phyloP scores from a whole-genome alignment of 306 rosid genomes.

The Prunus mume region DNA sequence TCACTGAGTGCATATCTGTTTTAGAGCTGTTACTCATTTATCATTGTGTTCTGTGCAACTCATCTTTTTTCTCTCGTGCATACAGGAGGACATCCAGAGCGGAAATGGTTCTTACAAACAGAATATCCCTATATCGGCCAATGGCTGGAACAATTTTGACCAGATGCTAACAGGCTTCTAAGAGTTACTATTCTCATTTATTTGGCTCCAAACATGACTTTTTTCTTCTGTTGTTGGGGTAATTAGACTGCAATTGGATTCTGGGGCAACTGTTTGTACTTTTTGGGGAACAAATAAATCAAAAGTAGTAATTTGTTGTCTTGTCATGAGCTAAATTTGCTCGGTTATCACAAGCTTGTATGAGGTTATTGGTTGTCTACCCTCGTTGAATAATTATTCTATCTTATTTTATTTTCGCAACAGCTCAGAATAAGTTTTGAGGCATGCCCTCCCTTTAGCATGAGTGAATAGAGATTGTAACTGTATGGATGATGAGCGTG shows the following conservation, averaged over 20 bases:
- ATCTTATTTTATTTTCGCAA: too few species aligned
- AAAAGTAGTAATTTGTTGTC: not conserved
- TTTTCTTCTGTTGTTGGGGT: not conserved
- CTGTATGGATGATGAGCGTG: too few species aligned
- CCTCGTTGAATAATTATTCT: not conserved
- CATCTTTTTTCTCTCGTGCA: not conserved
- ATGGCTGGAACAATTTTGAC: slow-evolving; percentile 22
- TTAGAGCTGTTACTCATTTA: not conserved
- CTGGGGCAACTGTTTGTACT: not conserved
- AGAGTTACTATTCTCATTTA: not conserved
- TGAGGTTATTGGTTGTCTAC: not conserved
- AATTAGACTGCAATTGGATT: not conserved
- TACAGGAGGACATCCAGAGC: not conserved
- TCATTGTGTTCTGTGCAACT: not conserved
- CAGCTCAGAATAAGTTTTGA: too few species aligned
- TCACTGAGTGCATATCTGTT: not conserved
- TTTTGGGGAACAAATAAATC: not conserved
- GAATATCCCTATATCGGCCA: slow-evolving; percentile 1
- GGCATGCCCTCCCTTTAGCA: too few species aligned
- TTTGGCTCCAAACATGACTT: not conserved
- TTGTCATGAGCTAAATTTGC: slow-evolving; percentile 1
- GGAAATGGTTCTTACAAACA: slow-evolving; percentile 1
- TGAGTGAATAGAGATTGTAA: too few species aligned
- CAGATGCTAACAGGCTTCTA: slow-evolving; percentile 10
- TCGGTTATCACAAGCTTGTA: slow-evolving; percentile 12